phyloP scores from a whole-genome alignment of 164 flowering plant genomes.

The Cinnamomum micranthum region DNA sequence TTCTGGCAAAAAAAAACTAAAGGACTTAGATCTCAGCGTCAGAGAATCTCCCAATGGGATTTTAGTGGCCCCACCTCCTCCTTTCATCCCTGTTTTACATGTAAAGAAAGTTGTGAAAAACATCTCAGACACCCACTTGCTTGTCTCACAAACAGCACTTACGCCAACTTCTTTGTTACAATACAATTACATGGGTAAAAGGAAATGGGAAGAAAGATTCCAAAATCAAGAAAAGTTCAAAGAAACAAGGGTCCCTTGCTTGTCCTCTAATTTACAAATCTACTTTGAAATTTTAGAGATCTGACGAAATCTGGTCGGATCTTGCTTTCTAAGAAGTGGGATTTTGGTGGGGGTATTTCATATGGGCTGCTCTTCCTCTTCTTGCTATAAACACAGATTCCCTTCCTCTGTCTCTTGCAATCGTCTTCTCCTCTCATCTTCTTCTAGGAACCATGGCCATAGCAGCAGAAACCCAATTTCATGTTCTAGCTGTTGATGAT shows the following conservation, averaged over 20 bases:
- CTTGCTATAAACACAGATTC: slow-evolving; percentile 2
- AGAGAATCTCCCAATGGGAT: slow-evolving; percentile 26
- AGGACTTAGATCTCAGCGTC: slow-evolving; percentile 10
- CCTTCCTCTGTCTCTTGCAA: neutral
- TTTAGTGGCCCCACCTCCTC: slow-evolving; percentile 15
- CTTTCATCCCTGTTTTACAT: neutral
- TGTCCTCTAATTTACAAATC: slow-evolving; percentile 45
- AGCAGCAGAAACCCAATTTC: slow-evolving; percentile 29
- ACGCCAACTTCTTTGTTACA: neutral
- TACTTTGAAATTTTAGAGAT: slow-evolving; percentile 10
- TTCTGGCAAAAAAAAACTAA: slow-evolving; percentile 8
- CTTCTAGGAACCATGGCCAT: slow-evolving; percentile 13
- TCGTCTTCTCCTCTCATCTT: neutral
- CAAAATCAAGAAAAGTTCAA: neutral
- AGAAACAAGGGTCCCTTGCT: slow-evolving; percentile 24
- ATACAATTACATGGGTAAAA: neutral
- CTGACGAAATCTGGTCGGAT: slow-evolving; percentile 51
- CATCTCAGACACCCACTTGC: neutral
- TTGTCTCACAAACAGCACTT: neutral
- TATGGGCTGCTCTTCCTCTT: slow-evolving; percentile 14
- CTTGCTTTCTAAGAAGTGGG: slow-evolving; percentile 46
- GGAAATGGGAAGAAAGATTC: neutral
- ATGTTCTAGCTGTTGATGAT: slow-evolving; percentile 95
- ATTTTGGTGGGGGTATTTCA: slow-evolving; percentile 38
- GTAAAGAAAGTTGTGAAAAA: neutral